These are phyloP conservation scores for Bacidia rubella DNA, from an alignment of 495 filamentous ascomycete species.

Conservation along the genomic window DNA sequence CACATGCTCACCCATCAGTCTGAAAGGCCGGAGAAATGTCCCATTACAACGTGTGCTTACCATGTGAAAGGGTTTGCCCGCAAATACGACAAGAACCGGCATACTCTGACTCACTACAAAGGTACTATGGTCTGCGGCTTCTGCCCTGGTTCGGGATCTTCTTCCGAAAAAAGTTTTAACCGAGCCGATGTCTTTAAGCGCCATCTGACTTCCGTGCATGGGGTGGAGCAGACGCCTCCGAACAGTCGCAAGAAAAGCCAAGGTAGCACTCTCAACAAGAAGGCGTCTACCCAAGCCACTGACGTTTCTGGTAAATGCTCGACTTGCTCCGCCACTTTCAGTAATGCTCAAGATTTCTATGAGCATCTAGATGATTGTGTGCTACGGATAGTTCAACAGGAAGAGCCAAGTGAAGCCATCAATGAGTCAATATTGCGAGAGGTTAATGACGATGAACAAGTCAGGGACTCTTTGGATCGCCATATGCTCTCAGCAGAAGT, in stretches of 20 bases:
- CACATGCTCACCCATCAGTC: slow-evolving; percentile 94
- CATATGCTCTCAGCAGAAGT: slow-evolving; percentile 54
- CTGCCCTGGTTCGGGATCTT: slow-evolving; percentile 81
- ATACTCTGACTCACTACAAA: slow-evolving; percentile 97
- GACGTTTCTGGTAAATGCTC: slow-evolving; percentile 87
- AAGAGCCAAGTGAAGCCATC: slow-evolving; percentile 90
- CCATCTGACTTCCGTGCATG: slow-evolving; percentile 85
- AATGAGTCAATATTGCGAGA: slow-evolving; percentile 77
- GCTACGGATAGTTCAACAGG: slow-evolving; percentile 89
- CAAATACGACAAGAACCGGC: slow-evolving; percentile 98
- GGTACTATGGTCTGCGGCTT: slow-evolving; percentile 99
- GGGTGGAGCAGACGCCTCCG: slow-evolving; percentile 88
- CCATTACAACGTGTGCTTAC: slow-evolving; percentile 87
- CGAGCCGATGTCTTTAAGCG: slow-evolving; percentile 97
- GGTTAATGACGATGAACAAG: slow-evolving; percentile 69
- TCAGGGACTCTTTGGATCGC: slow-evolving; percentile 71
- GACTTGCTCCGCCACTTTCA: slow-evolving; percentile 83
- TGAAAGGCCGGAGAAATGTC: slow-evolving; percentile 92
- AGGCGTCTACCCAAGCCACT: slow-evolving; percentile 44
- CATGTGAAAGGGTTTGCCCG: slow-evolving; percentile 90
- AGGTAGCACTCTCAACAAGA: slow-evolving; percentile 27
- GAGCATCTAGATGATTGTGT: slow-evolving; percentile 99
- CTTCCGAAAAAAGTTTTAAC: slow-evolving; percentile 97
- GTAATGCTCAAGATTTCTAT: slow-evolving; percentile 94
- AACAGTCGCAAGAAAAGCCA: slow-evolving; percentile 85